Evolutionary conservation across 345 rosid genomes (phyloP), one percentile per base, ranked within the genome.

Genomic region (Noccaea bulbosa): DNA sequence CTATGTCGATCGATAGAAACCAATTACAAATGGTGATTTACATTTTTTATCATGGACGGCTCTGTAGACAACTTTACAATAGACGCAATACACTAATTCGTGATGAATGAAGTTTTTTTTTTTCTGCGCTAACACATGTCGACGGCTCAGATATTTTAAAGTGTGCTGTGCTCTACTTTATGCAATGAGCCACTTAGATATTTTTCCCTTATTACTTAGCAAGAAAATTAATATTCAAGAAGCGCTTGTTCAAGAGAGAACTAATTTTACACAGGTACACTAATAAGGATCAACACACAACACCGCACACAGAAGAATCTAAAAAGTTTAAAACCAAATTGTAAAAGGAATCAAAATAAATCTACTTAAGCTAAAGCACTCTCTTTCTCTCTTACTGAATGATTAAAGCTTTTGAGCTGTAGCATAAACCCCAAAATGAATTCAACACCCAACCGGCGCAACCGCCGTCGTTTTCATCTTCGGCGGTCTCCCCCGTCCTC

Each of bases 401-500:
- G 27, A 33, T 33, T 33, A 40, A 48, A 12, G 5, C 16, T 50
- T 7, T 1, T 1, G 17, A 43, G 15, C 14, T 22, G 17, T 27
- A 27, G 30, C 43, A 7, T 1, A 44, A 35, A 6, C n/a, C 3
- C 40, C 38, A 10, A 7, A 20, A 15, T 16, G 9, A 7, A 38
- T 47, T 86, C 80, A 84, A 45, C 86, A 82, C 1, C 84, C 90
- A 4, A 89, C 88, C 37, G 91, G 84, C 1, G 77, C 83, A 4
- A 83, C 86, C 9, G 84, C 81, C 8, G 56, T 81, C 81, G 65
- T 80, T 80, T 88, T 87, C 75, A 79, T 90, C 83, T 91, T 91
- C 7, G 91, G 89, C 11, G 93, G 97, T 34, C 95, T 73, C 1
- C 95, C 93, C 40, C 93, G 81, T 4, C 97, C 93, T 56, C 90